Percentiles rank a stretch among this genome's conserved stretches.
Conservation (phyloP, 345 rosid genomes). For the Carallia brachiata region DNA sequence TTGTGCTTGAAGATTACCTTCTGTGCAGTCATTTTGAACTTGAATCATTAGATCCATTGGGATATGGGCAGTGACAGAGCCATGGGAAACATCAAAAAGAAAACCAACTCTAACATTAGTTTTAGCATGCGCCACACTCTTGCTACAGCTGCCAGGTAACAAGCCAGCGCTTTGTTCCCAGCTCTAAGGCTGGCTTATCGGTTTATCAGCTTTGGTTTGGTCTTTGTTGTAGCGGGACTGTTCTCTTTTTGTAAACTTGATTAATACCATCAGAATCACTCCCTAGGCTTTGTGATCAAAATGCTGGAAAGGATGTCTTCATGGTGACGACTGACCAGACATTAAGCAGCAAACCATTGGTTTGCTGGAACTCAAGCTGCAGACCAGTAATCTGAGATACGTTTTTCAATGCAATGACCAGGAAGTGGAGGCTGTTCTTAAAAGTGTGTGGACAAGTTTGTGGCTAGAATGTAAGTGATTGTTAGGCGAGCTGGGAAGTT, state of each 20-base stretch:
- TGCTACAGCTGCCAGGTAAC: neutral
- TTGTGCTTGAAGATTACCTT: constrained; percentile 44
- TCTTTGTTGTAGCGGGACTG: constrained; percentile 50
- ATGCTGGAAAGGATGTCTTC: constrained; percentile 27
- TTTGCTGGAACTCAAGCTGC: neutral
- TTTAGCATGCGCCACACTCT: neutral
- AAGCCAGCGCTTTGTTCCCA: neutral
- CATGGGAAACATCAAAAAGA: neutral
- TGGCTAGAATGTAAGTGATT: constrained; percentile 33
- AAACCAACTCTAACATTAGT: neutral
- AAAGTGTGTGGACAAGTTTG: constrained; percentile 53
- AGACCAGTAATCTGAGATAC: neutral
- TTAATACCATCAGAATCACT: constrained; percentile 30
- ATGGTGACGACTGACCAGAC: constrained; percentile 2
- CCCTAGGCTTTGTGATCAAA: constrained; percentile 29
- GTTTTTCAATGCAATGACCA: neutral
- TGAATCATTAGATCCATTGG: constrained; percentile 68
- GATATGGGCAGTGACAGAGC: constrained; percentile 46
- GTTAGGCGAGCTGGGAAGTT: constrained; percentile 17
- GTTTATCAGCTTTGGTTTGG: constrained; percentile 2
- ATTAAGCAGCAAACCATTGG: too few species aligned
- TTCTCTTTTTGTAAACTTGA: constrained; percentile 42
- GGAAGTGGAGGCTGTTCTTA: constrained; percentile 22
- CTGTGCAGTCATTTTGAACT: constrained; percentile 62
- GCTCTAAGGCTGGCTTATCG: constrained; percentile 1